These are phyloP conservation scores for Mucor indicus DNA, from an alignment of 371 early-diverging fungal genomes.

Conservation along the genomic window DNA sequence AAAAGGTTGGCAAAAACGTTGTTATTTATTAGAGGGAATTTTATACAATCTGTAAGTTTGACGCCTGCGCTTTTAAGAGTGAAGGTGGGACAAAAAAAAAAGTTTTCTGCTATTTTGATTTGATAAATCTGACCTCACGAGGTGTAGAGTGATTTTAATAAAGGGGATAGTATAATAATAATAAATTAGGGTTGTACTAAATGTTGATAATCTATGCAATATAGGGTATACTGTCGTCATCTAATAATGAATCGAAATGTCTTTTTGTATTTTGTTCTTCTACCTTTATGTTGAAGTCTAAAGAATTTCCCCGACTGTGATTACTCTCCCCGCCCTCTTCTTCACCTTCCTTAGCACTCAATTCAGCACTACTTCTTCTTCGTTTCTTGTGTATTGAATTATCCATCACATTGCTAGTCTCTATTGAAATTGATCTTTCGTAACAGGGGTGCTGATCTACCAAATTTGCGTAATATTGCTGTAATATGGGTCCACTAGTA, in stretches of 20 bases:
- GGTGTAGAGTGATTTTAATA: no score
- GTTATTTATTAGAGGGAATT: no score
- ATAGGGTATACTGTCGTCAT: conserved; percentile 40
- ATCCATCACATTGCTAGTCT: background rate
- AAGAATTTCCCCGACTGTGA: conserved; percentile 3
- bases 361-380: conserved; percentile 17
- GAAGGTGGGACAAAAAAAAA: no score
- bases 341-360: background rate
- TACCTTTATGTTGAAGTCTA: conserved; percentile 11
- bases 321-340: conserved; percentile 5
- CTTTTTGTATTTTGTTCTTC: conserved; percentile 29
- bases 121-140: no score
- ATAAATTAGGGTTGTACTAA: no score
- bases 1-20: no score
- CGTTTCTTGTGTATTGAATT: conserved; percentile 14
- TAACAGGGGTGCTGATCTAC: conserved; percentile 68
- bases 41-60: no score
- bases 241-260: conserved; percentile 42
- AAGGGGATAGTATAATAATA: no score
- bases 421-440: conserved; percentile 14
- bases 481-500: conserved; percentile 69
- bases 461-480: conserved; percentile 83
- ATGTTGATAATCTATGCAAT: no score
- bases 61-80: no score
- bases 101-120: no score